These are phyloP conservation scores for Adenanthera pavonina DNA, from an alignment of 306 rosid species.

Conservation along the genomic window DNA sequence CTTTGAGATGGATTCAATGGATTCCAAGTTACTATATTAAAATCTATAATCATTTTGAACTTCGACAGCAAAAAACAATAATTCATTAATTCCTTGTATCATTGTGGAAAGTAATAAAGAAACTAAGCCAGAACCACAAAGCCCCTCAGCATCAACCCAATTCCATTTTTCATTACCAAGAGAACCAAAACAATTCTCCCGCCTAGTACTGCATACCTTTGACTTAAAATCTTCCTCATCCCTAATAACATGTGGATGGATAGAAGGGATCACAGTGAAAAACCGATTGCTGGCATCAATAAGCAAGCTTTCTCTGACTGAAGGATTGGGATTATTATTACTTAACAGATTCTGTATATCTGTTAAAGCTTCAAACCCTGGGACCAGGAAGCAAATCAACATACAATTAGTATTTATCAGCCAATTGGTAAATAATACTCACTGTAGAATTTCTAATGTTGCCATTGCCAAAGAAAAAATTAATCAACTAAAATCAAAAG, in stretches of 20 bases:
- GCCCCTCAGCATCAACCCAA: conserved; percentile 4
- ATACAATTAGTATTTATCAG: conserved; percentile 29
- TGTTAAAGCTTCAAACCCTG: conserved; percentile 97
- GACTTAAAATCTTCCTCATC: conserved; percentile 88
- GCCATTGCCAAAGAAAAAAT: conserved; percentile 25
- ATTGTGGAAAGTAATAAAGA: conserved; percentile 15
- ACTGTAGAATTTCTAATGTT: background rate
- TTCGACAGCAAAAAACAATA: background rate
- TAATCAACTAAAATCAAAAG: conserved; percentile 21
- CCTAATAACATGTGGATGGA: conserved; percentile 87
- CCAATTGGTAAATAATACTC: background rate
- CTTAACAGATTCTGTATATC: conserved; percentile 85
- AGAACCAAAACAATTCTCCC: conserved; percentile 19
- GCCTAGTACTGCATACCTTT: conserved; percentile 60
- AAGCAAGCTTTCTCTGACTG: conserved; percentile 81
- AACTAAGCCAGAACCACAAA: conserved; percentile 25
- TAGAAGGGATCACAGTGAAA: conserved; percentile 93
- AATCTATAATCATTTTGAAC: conserved; percentile 15
- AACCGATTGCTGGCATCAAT: conserved; percentile 96
- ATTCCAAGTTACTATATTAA: conserved; percentile 8
- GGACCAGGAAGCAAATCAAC: conserved; percentile 33
- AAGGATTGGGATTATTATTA: conserved; percentile 47
- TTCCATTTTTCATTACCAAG: conserved; percentile 31
- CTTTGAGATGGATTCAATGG: background rate
- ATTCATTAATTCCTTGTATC: conserved; percentile 6